Evolutionary conservation across 495 filamentous ascomycete species (phyloP).

Genomic region (Corynascus novoguineensis): DNA sequence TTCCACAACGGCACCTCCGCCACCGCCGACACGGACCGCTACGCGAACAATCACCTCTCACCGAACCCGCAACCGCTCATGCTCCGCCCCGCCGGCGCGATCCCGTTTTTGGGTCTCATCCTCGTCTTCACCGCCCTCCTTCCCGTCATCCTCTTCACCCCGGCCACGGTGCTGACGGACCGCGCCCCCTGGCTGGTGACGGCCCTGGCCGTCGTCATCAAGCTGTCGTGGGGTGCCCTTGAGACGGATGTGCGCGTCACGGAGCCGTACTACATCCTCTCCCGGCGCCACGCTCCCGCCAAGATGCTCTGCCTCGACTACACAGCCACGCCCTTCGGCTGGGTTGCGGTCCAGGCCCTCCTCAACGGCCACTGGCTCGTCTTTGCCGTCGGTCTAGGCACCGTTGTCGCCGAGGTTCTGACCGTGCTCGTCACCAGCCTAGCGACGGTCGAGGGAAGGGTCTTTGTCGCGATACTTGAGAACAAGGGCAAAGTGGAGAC

Average conservation of each 20-base stretch:
- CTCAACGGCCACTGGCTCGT: slow-evolving; percentile 61
- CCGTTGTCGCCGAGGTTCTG: slow-evolving; percentile 59
- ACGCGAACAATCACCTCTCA: slow-evolving; percentile 36
- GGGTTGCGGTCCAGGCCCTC: slow-evolving; percentile 53
- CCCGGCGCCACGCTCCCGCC: slow-evolving; percentile 54
- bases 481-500: background rate
- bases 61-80: slow-evolving; percentile 65
- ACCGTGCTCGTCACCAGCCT: slow-evolving; percentile 63
- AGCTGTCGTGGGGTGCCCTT: slow-evolving; percentile 62
- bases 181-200: slow-evolving; percentile 61
- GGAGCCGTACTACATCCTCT: slow-evolving; percentile 68
- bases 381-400: slow-evolving; percentile 55
- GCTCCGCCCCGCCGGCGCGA: slow-evolving; percentile 52
- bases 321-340: slow-evolving; percentile 62
- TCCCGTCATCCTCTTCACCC: slow-evolving; percentile 53
- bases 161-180: slow-evolving; percentile 49
- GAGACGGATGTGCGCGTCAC: slow-evolving; percentile 68
- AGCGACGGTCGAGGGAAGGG: slow-evolving; percentile 50
- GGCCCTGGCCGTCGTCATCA: slow-evolving; percentile 56
- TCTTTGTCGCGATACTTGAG: slow-evolving; percentile 39
- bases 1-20: slow-evolving; percentile 17
- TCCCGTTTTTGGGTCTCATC: slow-evolving; percentile 49
- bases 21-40: slow-evolving; percentile 34
- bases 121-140: slow-evolving; percentile 49
- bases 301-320: slow-evolving; percentile 65